phyloP scores from a whole-genome alignment of 2,329 filamentous ascomycete species.

The Trichoderma koningiopsis region DNA sequence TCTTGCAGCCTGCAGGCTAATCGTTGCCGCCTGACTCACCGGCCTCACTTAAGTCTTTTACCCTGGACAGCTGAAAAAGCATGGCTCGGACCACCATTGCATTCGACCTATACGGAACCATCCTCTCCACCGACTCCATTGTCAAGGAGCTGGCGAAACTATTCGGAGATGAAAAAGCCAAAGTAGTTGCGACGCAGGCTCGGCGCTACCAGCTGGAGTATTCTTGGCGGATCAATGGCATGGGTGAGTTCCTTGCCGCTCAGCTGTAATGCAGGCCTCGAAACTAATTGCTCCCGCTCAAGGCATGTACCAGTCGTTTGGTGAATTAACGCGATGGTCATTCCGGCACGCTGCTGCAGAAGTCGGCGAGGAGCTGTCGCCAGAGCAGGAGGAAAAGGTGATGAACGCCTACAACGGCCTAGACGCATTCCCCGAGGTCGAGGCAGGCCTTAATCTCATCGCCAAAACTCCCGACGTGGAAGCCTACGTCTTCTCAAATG shows the following conservation, averaged over 20 bases:
- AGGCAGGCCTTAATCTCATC: conserved; percentile 54
- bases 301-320: conserved; percentile 58
- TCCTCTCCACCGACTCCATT: conserved; percentile 73
- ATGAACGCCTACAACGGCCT: conserved; percentile 68
- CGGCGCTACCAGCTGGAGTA: conserved; percentile 74
- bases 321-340: conserved; percentile 61
- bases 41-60: conserved; percentile 18
- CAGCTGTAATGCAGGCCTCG: background rate
- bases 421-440: conserved; percentile 65
- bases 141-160: conserved; percentile 57
- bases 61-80: conserved; percentile 1
- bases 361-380: conserved; percentile 48
- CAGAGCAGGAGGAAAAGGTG: conserved; percentile 49
- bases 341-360: conserved; percentile 67
- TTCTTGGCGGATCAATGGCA: conserved; percentile 74
- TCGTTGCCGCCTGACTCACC: conserved; percentile 25
- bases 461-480: conserved; percentile 44
- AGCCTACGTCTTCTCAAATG: conserved; percentile 71
- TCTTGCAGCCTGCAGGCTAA: background rate
- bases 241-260: conserved; percentile 55
- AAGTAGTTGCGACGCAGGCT: conserved; percentile 62
- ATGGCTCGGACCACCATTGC: conserved; percentile 55
- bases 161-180: conserved; percentile 60
- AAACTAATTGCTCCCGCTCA: background rate
- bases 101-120: conserved; percentile 75